phyloP scores from a whole-genome alignment of 805 yeast species.

The Wickerhamomyces tratensis region DNA sequence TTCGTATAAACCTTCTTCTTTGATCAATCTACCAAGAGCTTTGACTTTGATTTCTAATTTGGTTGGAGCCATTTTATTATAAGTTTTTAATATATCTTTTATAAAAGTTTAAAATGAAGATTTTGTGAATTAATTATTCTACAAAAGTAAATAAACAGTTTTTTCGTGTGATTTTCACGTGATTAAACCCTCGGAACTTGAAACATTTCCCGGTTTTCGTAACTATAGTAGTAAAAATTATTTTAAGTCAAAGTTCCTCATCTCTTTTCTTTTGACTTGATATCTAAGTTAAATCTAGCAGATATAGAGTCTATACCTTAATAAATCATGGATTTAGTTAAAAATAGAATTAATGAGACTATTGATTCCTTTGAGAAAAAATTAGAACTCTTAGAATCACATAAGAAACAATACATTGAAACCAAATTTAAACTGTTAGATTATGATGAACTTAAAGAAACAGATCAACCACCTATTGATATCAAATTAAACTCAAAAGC shows the following conservation, averaged over 20 bases:
- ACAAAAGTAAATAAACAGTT: no score
- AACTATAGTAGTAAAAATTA: no score
- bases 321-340: constrained; percentile 1
- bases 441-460: constrained; percentile 4
- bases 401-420: constrained; percentile 12
- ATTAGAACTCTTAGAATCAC: constrained; percentile 4
- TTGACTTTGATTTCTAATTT: constrained; percentile 60
- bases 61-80: constrained; percentile 50
- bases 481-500: constrained; percentile 13
- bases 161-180: no score
- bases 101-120: no score
- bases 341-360: constrained; percentile 4
- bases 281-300: no score
- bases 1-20: constrained; percentile 54
- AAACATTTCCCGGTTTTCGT: not conserved
- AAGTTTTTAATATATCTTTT: not conserved
- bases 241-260: no score
- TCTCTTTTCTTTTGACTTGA: no score
- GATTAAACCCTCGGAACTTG: constrained; percentile 1
- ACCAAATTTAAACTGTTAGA: constrained; percentile 12
- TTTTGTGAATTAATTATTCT: no score
- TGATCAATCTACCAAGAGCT: constrained; percentile 58
- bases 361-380: constrained; percentile 4
- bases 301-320: not conserved
- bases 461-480: constrained; percentile 5